A percentile compares a stretch with the other conserved stretches of the same genome.
Evolutionary conservation across 306 rosid species (phyloP).

Genomic region (Ziziphus jujuba): DNA sequence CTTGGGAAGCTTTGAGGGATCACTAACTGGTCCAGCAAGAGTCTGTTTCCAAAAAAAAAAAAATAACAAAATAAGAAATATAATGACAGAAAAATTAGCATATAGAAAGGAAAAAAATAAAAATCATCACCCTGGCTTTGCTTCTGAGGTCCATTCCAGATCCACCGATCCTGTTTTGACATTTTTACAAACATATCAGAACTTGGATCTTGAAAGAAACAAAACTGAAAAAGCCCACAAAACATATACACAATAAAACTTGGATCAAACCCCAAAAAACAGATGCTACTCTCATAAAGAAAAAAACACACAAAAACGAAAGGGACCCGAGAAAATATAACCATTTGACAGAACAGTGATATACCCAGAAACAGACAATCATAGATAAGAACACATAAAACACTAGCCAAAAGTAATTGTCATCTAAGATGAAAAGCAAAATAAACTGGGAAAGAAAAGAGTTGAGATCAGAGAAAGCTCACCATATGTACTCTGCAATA

Average conservation of each 20-base stretch:
- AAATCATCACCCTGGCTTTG: slow-evolving; percentile 59
- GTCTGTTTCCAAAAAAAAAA: slow-evolving; percentile 53
- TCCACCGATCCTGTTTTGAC: slow-evolving; percentile 62
- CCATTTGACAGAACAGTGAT: too few relatives aligned
- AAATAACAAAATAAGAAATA: background rate
- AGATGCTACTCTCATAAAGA: too few relatives aligned
- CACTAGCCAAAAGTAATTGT: too few relatives aligned
- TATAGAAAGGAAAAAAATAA: background rate
- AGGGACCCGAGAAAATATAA: background rate
- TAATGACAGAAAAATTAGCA: background rate
- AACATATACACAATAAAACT: too few relatives aligned
- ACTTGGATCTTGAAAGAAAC: too few relatives aligned
- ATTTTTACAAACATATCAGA: background rate
- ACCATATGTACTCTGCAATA: slow-evolving; percentile 78
- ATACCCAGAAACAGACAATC: too few relatives aligned
- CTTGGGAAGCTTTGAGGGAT: slow-evolving; percentile 79
- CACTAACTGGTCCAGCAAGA: slow-evolving; percentile 62
- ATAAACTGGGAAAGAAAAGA: background rate
- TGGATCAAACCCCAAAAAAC: too few relatives aligned
- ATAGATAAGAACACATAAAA: too few relatives aligned
- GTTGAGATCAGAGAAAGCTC: slow-evolving; percentile 11
- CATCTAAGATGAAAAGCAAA: background rate
- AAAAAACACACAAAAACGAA: too few relatives aligned
- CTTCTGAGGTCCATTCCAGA: slow-evolving; percentile 72
- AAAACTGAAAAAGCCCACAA: background rate